phyloP scores from a whole-genome alignment of 2,329 filamentous ascomycete species.

The Pseudogymnoascus sp. region DNA sequence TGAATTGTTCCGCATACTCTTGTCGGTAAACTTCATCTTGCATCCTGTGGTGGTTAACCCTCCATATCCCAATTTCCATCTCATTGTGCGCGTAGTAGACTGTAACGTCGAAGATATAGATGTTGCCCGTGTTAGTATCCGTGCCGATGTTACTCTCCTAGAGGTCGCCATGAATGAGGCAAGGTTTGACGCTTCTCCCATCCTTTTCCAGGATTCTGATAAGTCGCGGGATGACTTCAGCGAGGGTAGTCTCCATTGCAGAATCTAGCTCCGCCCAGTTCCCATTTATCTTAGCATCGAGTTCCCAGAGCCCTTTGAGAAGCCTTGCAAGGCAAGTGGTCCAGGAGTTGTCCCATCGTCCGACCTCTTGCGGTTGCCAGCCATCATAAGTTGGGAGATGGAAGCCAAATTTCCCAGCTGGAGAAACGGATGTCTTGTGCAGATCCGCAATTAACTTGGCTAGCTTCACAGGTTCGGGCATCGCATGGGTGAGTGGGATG shows the following conservation, averaged over 20 bases:
- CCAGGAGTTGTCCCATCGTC: conserved; percentile 29
- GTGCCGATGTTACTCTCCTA: conserved; percentile 17
- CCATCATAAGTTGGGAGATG: conserved; percentile 30
- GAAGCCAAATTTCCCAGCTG: conserved; percentile 25
- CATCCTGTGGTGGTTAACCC: background rate
- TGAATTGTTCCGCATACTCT: conserved; percentile 12
- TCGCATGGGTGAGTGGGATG: conserved; percentile 27
- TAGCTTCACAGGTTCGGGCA: conserved; percentile 21
- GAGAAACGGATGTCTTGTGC: conserved; percentile 22
- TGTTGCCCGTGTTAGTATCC: conserved; percentile 8
- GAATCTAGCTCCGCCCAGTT: conserved; percentile 20
- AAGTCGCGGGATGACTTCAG: conserved; percentile 17
- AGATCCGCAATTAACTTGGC: conserved; percentile 23
- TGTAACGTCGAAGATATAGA: conserved; percentile 16
- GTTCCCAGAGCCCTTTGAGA: conserved; percentile 23
- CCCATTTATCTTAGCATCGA: conserved; percentile 20
- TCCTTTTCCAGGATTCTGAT: conserved; percentile 16
- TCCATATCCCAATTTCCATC: conserved; percentile 17
- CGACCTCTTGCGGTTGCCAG: conserved; percentile 26
- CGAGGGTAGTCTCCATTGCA: conserved; percentile 20
- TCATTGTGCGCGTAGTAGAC: conserved; percentile 26
- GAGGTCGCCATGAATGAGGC: conserved; percentile 18
- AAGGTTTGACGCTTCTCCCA: conserved; percentile 13
- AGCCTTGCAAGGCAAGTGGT: conserved; percentile 29
- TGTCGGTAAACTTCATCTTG: conserved; percentile 6